phyloP scores from a whole-genome alignment of 306 rosid genomes.

The Myrica gale region DNA sequence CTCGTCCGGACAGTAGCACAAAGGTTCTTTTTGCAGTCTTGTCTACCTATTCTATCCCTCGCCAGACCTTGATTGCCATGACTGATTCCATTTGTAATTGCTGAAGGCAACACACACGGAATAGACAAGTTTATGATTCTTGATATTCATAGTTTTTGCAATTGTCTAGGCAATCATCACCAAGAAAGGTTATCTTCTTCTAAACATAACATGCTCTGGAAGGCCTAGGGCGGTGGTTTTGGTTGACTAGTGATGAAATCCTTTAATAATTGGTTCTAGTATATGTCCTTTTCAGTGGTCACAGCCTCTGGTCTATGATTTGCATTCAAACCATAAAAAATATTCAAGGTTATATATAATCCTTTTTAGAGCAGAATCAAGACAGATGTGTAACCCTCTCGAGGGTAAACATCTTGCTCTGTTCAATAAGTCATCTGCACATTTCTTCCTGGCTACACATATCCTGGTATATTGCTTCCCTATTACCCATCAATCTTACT shows the following conservation, averaged over 20 bases:
- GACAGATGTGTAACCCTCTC: not conserved
- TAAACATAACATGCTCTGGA: not conserved
- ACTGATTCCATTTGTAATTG: not conserved
- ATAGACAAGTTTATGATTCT: not conserved
- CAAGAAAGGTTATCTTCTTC: not conserved
- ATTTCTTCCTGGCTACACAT: not conserved
- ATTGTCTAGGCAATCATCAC: not conserved
- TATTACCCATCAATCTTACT: not conserved
- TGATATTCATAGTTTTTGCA: not conserved
- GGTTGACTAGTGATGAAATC: not conserved
- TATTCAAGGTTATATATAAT: not conserved
- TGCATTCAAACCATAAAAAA: not conserved
- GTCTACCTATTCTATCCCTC: not conserved
- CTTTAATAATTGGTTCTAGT: not conserved
- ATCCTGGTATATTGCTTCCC: not conserved
- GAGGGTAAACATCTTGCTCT: not conserved
- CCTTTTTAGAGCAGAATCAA: not conserved
- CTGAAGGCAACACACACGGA: not conserved
- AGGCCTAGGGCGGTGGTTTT: not conserved
- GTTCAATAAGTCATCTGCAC: not conserved
- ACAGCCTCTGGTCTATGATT: constrained; percentile 1
- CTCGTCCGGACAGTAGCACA: not conserved
- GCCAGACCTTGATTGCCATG: not conserved
- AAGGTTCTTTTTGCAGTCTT: not conserved
- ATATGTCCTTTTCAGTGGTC: not conserved